Evolutionary conservation across 139 green algal genomes (phyloP), one percentile per base, ranked within the genome.

Genomic region (Choricystis sp.): DNA sequence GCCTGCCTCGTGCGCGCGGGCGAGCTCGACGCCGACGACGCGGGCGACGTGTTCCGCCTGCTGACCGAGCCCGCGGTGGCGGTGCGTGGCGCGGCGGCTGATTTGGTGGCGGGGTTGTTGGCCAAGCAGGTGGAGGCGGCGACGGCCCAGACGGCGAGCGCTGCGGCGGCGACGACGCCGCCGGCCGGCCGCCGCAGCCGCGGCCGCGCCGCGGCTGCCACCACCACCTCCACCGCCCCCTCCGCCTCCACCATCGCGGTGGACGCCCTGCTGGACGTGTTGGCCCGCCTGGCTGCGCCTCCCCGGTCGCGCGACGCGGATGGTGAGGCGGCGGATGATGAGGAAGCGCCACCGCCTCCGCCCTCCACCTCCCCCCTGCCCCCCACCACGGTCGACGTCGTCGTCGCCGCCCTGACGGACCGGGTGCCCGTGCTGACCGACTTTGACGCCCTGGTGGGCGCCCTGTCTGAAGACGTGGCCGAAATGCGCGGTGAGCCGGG

Each of bases 71-170:
- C 72, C 16, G 70, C 65, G 16, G 30, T 62, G 0, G 61, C 59
- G 16, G 58, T 92, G 19, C 68, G 85, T 1, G 60, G 73, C 29
- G 84, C 84, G 21, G 82, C 76, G 3, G 80, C 84, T 26, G 78
- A 75, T 30, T 76, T 92, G 63, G 81, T 81, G 26, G 72, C 69
- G 19, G 62, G 66, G 29, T 62, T 87, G 67, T 75, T 92, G 49
- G 57, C 76, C 55, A 68, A 81, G 25, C 64, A 76, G 26, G 83
- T 69, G 4, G 48, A 62, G 25, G 29, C 26, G 57, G 55, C 66
- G 25, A 29, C 75, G 4, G 63, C 60, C 0, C 66, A 74, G 62
- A 70, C 71, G 29, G 52, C 56, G 1, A 9, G 49, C 3, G 24
- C 24, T 3, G 65, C 29, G 5, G 40, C 16, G 3, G 49, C 30